Evolutionary conservation across 345 rosid genomes (phyloP), one percentile per base, ranked within the genome.

Genomic region (Lumnitzera littorea): DNA sequence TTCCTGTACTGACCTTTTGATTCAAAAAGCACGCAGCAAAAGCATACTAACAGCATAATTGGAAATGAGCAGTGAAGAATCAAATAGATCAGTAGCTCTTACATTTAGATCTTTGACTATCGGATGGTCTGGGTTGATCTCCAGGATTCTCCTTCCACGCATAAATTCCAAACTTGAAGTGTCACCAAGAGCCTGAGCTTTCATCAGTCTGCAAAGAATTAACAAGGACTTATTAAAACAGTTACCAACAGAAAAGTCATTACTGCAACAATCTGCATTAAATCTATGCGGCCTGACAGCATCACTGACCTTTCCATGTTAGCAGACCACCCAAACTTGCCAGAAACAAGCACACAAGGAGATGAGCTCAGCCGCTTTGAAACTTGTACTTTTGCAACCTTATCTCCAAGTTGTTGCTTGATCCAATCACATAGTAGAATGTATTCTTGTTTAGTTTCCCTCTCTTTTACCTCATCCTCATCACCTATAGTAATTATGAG

Each of bases 311-410:
- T 95, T 72, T 95, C 99, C 99, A 95, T 95, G 63, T 95, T 95
- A 48, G 97, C 97, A 20, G 96, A 95, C 99, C 99, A 95, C 14
- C 99, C 96, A 61, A 95, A 95, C 70, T 91, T 91, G 60, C 97
- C 97, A 53, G 96, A 91, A 61, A 95, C 99, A 67, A 95, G 97
- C 56, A 91, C 99, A 52, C 99, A 91, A 5, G 99, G 97, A 64
- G 99, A 90, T 31, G 96, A 86, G 67, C 95, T 84, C 60, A 91
- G 70, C 31, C 99, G 95, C 55, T 88, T 91, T 5, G 99, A 95
- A 62, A 95, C 76, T 84, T 95, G 94, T 55, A 95, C 96, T 74
- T 91, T 95, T 46, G 96, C 97, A 59, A 91, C 97, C 62, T 88
- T 86, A 17, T 91, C 96, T 46, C 97, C 97, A 8, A 95, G 97